Conservation (phyloP, 805 yeast genomes). For the Priceomyces castillae region DNA sequence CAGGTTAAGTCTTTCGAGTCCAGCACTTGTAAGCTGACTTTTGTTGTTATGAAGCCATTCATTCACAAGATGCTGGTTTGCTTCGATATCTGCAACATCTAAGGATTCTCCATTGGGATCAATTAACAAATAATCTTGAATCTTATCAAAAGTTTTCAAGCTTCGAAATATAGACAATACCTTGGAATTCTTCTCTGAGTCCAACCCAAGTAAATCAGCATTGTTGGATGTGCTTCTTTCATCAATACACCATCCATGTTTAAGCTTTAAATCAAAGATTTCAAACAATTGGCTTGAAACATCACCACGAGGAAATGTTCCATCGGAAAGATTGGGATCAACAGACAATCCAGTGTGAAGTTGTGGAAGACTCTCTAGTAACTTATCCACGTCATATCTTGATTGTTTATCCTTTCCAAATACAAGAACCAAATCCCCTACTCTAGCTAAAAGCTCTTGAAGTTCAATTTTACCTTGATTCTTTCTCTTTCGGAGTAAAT, state of each 20-base stretch:
- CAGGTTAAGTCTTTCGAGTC: conserved; percentile 48
- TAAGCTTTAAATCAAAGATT: conserved; percentile 56
- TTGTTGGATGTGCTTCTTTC: background rate
- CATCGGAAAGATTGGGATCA: conserved; percentile 57
- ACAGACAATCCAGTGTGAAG: conserved; percentile 70
- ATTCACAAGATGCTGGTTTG: conserved; percentile 17
- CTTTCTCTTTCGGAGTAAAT: conserved; percentile 11
- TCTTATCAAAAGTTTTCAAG: conserved; percentile 45
- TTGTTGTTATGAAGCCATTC: conserved; percentile 55
- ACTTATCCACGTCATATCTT: conserved; percentile 25
- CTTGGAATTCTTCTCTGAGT: background rate
- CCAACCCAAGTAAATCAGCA: background rate
- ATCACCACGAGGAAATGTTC: conserved; percentile 51
- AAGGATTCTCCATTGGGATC: conserved; percentile 8
- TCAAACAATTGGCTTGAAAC: conserved; percentile 56
- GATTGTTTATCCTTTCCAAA: conserved; percentile 16
- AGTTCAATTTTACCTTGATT: conserved; percentile 20
- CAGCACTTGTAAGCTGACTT: conserved; percentile 74
- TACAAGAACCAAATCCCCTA: conserved; percentile 46
- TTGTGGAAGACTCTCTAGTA: conserved; percentile 57
- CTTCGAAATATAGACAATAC: conserved; percentile 19
- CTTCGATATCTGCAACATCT: background rate
- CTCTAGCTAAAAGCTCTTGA: conserved; percentile 42
- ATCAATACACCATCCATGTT: conserved; percentile 78
- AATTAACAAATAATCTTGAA: conserved; percentile 55